phyloP scores from a whole-genome alignment of 2,329 filamentous ascomycete genomes.

The Talaromyces sp. region DNA sequence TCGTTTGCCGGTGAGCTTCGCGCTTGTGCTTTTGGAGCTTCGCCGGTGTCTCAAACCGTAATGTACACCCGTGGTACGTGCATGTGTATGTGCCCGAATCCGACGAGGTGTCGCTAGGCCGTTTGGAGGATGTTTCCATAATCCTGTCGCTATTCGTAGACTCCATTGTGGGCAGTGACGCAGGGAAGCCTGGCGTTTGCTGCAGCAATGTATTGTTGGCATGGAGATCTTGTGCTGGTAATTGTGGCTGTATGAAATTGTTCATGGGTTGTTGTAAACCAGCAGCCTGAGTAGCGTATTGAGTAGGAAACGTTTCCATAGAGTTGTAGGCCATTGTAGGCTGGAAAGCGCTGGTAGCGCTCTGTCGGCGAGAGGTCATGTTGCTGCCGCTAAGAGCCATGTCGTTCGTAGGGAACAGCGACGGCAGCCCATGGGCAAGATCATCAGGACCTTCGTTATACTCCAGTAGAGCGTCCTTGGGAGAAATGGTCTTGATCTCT shows the following conservation, averaged over 20 bases:
- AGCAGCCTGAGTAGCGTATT: conserved; percentile 44
- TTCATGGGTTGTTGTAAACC: conserved; percentile 53
- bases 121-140: conserved; percentile 34
- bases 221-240: conserved; percentile 23
- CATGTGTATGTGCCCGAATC: conserved; percentile 92
- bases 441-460: conserved; percentile 75
- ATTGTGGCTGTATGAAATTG: conserved; percentile 35
- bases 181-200: conserved; percentile 57
- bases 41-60: conserved; percentile 82
- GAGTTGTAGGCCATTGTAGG: conserved; percentile 37
- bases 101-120: conserved; percentile 65
- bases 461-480: conserved; percentile 85
- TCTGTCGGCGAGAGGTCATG: conserved; percentile 39
- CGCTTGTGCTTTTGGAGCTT: conserved; percentile 94
- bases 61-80: conserved; percentile 86
- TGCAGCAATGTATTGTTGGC: conserved; percentile 35
- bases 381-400: conserved; percentile 48
- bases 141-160: conserved; percentile 32
- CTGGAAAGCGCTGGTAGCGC: conserved; percentile 35
- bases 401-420: conserved; percentile 68
- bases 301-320: conserved; percentile 43
- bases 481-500: conserved; percentile 83
- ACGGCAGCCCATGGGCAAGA: conserved; percentile 48
- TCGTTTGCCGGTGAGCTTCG: conserved; percentile 78
- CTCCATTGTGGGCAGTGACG: conserved; percentile 51